A percentile compares a stretch with the other conserved stretches of the same genome.
Conservation (phyloP, 169 alveolate genomes). For the Theileria sp. region DNA sequence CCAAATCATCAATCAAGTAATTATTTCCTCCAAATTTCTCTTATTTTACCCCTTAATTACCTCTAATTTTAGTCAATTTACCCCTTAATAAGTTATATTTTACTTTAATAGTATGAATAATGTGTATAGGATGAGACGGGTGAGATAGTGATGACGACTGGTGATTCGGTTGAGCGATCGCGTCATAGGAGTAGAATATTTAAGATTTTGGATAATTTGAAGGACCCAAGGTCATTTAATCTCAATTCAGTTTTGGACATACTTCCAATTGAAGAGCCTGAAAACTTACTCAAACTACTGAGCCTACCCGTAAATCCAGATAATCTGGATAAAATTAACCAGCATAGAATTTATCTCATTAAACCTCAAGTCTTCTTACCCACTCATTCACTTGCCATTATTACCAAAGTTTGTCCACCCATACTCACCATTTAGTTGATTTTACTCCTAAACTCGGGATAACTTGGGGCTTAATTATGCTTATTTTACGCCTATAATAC, state of each 20-base stretch:
- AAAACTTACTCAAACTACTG: constrained; percentile 24
- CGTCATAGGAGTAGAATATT: constrained; percentile 26
- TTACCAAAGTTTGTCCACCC: constrained; percentile 28
- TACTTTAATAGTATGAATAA: not conserved
- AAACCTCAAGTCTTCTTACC: constrained; percentile 40
- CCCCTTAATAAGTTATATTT: not conserved
- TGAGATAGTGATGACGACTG: not conserved
- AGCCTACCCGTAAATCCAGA: constrained; percentile 10
- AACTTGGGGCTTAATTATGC: too few relatives aligned
- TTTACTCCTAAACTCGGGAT: not conserved
- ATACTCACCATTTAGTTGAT: not conserved
- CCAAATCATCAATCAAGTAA: constrained; percentile 47
- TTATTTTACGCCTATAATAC: too few relatives aligned
- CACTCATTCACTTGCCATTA: constrained; percentile 23
- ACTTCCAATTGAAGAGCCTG: constrained; percentile 43
- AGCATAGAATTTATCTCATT: constrained; percentile 19
- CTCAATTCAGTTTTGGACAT: constrained; percentile 35
- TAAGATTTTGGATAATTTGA: constrained; percentile 5
- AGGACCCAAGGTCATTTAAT: constrained; percentile 33
- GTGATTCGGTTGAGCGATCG: constrained; percentile 3
- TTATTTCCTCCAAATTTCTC: too few relatives aligned
- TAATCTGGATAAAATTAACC: constrained; percentile 23
- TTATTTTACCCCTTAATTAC: too few relatives aligned
- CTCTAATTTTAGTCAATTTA: not conserved
- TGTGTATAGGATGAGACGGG: constrained; percentile 8